A percentile compares a stretch with the other conserved stretches of the same genome.
Evolutionary conservation across 305 asterid species (phyloP).

Genomic region (Fraxinus albicans): DNA sequence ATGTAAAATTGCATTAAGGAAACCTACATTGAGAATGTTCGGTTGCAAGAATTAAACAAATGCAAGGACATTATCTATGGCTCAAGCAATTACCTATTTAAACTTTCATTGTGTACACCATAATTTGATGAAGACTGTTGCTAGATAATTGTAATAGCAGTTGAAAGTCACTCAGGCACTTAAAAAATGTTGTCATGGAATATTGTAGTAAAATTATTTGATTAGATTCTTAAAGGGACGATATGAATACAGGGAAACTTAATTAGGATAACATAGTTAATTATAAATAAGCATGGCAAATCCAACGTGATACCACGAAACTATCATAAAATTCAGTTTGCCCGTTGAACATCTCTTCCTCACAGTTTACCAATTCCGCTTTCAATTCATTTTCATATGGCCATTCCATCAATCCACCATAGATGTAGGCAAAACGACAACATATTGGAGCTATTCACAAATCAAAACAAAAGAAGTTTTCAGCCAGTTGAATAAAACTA

Average conservation of each 20-base stretch:
- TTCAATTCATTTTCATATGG: not conserved
- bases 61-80: not conserved
- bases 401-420: not conserved
- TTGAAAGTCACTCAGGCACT: not conserved
- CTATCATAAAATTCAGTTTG: not conserved
- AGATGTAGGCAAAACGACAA: not conserved
- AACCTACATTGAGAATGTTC: not conserved
- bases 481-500: not conserved
- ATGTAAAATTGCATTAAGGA: not conserved
- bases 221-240: not conserved
- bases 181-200: not conserved
- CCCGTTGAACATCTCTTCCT: not conserved
- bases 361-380: not conserved
- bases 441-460: not conserved
- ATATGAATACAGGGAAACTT: not conserved
- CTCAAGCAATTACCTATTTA: not conserved
- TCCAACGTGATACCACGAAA: not conserved
- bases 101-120: not conserved
- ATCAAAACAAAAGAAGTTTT: not conserved
- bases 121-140: not conserved
- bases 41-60: not conserved
- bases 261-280: not conserved
- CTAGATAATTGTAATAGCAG: not conserved
- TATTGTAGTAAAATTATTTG: not conserved
- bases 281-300: not conserved